Evolutionary conservation across 2,329 filamentous ascomycete species (phyloP).

Genomic region (Botrytis squamosa): DNA sequence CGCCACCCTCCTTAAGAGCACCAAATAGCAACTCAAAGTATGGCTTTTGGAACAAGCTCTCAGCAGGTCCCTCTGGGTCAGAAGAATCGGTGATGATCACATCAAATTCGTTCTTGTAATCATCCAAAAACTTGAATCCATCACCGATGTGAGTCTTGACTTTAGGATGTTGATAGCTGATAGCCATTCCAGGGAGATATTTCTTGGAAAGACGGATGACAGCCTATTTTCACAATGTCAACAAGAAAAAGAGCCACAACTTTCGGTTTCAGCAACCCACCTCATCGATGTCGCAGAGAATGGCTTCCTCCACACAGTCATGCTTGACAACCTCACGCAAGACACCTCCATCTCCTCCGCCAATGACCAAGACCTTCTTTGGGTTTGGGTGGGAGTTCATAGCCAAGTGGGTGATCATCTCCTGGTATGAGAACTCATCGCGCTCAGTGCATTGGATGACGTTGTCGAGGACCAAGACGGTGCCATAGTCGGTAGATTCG

Average conservation of each 20-base stretch:
- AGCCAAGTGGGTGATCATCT: conserved; percentile 99
- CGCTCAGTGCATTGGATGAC: conserved; percentile 99
- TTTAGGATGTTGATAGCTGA: conserved; percentile 91
- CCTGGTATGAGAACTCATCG: conserved; percentile 99
- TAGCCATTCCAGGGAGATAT: conserved; percentile 91
- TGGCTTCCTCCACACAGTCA: conserved; percentile 91
- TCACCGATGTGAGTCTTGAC: conserved; percentile 91
- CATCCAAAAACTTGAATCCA: conserved; percentile 96
- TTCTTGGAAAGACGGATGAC: conserved; percentile 98
- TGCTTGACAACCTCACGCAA: conserved; percentile 99
- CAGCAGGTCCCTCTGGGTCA: conserved; percentile 93
- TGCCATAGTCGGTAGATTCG: conserved; percentile 95
- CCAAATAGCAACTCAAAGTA: conserved; percentile 94
- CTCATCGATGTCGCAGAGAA: conserved; percentile 98
- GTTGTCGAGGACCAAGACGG: conserved; percentile 94
- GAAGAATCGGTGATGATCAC: conserved; percentile 99
- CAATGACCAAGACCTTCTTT: conserved; percentile 97
- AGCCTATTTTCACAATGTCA: conserved; percentile 52
- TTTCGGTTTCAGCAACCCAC: conserved; percentile 43
- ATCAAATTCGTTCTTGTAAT: conserved; percentile 96
- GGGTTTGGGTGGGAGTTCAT: conserved; percentile 98
- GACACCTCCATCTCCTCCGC: conserved; percentile 94
- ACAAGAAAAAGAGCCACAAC: conserved; percentile 18
- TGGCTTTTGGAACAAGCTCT: conserved; percentile 96
- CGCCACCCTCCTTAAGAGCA: conserved; percentile 89